These are phyloP conservation scores for Botrytis aclada DNA, from an alignment of 2,329 filamentous ascomycete genomes.

Conservation along the genomic window DNA sequence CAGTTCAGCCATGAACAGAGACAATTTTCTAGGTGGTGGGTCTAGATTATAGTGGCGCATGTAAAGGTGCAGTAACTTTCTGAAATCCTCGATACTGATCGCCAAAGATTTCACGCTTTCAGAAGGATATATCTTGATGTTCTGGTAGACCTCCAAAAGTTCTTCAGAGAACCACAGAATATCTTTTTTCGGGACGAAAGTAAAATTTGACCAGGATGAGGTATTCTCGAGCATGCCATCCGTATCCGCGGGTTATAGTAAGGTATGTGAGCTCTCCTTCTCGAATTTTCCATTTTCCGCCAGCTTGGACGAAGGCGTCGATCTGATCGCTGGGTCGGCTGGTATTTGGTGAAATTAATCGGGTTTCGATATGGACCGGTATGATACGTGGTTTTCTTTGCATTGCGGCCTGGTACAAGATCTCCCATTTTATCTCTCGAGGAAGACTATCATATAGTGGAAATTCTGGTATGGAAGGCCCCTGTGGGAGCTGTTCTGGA, in stretches of 20 bases:
- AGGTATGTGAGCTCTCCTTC: background rate
- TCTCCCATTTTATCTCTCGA: background rate
- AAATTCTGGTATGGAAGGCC: background rate
- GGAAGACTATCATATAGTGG: background rate
- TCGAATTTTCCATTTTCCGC: background rate
- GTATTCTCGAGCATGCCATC: background rate
- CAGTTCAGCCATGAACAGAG: background rate
- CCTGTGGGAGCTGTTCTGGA: background rate
- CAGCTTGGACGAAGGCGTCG: background rate
- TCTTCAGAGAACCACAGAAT: background rate
- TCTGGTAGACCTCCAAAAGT: background rate
- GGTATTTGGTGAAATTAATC: background rate
- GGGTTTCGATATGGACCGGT: background rate
- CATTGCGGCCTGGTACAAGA: background rate
- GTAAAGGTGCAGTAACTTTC: background rate
- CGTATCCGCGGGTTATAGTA: background rate
- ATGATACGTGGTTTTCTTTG: background rate
- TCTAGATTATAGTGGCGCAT: accelerated
- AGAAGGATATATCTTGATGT: background rate
- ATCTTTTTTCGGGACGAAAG: background rate
- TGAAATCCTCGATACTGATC: background rate
- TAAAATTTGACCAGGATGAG: background rate
- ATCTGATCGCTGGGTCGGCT: background rate
- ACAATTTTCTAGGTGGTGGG: background rate
- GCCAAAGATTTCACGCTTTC: background rate